Evolutionary conservation across 345 rosid species (phyloP).

Genomic region (Lumnitzera littorea): DNA sequence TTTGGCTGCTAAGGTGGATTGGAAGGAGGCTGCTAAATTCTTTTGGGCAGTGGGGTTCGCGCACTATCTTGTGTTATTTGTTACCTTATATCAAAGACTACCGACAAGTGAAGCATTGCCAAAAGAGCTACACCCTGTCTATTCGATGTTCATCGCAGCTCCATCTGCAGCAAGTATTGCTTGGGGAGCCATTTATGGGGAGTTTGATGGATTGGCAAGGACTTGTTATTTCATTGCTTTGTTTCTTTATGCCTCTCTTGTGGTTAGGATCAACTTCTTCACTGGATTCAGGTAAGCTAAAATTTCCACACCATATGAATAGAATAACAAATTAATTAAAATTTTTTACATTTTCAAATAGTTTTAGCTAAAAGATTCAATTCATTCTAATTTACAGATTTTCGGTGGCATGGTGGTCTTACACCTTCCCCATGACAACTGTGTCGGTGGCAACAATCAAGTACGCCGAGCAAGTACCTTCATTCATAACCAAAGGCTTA

Average conservation of each 20-base stretch:
- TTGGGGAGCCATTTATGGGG: constrained; percentile 77
- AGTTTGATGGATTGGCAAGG: constrained; percentile 70
- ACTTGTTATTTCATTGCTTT: constrained; percentile 84
- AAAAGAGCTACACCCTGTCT: constrained; percentile 90
- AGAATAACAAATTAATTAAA: too few relatives aligned
- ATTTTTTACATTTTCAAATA: too few relatives aligned
- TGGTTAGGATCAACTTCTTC: constrained; percentile 83
- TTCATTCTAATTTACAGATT: constrained; percentile 33
- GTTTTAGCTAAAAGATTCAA: too few relatives aligned
- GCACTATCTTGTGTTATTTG: constrained; percentile 83
- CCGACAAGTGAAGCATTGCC: constrained; percentile 93
- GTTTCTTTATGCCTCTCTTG: constrained; percentile 71
- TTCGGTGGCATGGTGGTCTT: constrained; percentile 97
- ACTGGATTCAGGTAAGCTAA: constrained; percentile 71
- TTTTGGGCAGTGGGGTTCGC: constrained; percentile 93
- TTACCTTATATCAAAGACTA: constrained; percentile 79
- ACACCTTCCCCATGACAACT: constrained; percentile 94
- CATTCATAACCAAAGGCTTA: constrained; percentile 43
- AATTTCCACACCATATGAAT: background rate
- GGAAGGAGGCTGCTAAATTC: constrained; percentile 82
- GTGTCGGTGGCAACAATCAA: constrained; percentile 82
- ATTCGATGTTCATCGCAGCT: constrained; percentile 97
- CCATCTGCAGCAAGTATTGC: constrained; percentile 95
- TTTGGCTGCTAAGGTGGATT: constrained; percentile 78
- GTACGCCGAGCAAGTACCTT: constrained; percentile 81